A percentile compares a stretch with the other conserved stretches of the same genome.
These are phyloP conservation scores for Hypoxylon crocopeplum DNA, from an alignment of 495 filamentous ascomycete genomes.

Conservation along the genomic window DNA sequence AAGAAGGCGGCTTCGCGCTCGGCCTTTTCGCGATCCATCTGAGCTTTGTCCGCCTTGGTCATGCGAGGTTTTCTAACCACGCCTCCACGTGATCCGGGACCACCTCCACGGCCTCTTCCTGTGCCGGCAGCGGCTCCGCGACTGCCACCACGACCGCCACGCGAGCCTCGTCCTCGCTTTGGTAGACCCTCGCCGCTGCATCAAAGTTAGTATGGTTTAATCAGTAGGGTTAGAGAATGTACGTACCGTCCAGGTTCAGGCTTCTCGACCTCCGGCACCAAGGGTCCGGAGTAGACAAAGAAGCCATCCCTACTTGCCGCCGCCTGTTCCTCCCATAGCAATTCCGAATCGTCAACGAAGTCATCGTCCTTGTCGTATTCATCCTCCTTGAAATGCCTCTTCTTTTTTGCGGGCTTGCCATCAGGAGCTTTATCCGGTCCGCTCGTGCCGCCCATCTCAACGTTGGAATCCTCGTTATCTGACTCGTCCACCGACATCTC, in stretches of 20 bases:
- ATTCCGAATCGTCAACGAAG: constrained; percentile 95
- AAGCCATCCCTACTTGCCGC: constrained; percentile 92
- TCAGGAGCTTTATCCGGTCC: constrained; percentile 61
- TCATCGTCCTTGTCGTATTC: constrained; percentile 96
- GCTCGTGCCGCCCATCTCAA: constrained; percentile 74
- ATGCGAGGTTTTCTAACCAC: constrained; percentile 79
- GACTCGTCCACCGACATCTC: constrained; percentile 75
- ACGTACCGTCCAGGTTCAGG: constrained; percentile 67
- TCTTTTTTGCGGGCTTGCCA: constrained; percentile 69
- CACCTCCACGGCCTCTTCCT: constrained; percentile 64
- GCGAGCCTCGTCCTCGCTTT: constrained; percentile 73
- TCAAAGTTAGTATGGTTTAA: constrained; percentile 41
- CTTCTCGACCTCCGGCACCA: constrained; percentile 88
- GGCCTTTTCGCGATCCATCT: constrained; percentile 65
- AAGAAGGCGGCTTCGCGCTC: constrained; percentile 48
- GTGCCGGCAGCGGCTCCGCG: constrained; percentile 61
- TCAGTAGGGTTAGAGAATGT: constrained; percentile 43
- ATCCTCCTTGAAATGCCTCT: constrained; percentile 88
- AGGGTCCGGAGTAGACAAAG: constrained; percentile 85
- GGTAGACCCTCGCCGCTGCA: constrained; percentile 75
- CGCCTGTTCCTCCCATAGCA: constrained; percentile 95
- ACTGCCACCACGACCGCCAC: constrained; percentile 59
- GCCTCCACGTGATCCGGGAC: constrained; percentile 79
- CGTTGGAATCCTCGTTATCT: constrained; percentile 74
- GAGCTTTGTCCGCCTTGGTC: constrained; percentile 81